Evolutionary conservation across 1,139 yeast species (phyloP), one percentile per base, ranked within the genome.

Genomic region (Nakaseomyces sp.): DNA sequence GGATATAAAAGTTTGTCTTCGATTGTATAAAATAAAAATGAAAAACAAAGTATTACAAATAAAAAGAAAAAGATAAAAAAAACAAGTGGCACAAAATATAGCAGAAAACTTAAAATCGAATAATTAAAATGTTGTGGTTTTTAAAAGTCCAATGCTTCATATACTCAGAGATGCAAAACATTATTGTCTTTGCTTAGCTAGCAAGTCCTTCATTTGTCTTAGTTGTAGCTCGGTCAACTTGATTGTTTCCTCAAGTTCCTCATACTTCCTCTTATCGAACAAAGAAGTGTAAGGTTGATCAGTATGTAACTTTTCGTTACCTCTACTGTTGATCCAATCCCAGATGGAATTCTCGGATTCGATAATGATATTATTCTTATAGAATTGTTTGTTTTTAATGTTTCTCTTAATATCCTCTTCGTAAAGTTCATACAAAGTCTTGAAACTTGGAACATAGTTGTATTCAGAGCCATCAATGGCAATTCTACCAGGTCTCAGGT

Each of bases 271-370:
- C 43, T 28, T 45, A 39, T 26, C 47, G n/a, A 20, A 35, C 5
- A 15, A 3, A 47, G 39, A 49, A 47, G 17, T 50, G 44, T 30
- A 43, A 41, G 24, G 16, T 15, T 20, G 37, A 12, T 20, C 31
- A 12, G 7, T 18, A 24, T 37, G 38, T 17, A 15, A 45, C 29
- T 61, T 55, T 4, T 58, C 64, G 41, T 52, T 49, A 7, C 72
- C 72, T 43, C 84, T 71, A 39, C 74, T 74, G 44, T 78, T 76
- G 37, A 87, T 72, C 96, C 96, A 88, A 41, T 77, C 73, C 95
- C 96, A 88, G 45, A 88, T 63, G 35, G 75, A 73, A 28, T 73
- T 72, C 61, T 87, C 94, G 47, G 79, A 76, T 46, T 72, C 69
- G 49, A 45, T 13, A 22, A 42, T 44, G 13, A 57, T 37, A 38